Evolutionary conservation across 257 asterid species (phyloP).

Genomic region (Solanum sejunctum): DNA sequence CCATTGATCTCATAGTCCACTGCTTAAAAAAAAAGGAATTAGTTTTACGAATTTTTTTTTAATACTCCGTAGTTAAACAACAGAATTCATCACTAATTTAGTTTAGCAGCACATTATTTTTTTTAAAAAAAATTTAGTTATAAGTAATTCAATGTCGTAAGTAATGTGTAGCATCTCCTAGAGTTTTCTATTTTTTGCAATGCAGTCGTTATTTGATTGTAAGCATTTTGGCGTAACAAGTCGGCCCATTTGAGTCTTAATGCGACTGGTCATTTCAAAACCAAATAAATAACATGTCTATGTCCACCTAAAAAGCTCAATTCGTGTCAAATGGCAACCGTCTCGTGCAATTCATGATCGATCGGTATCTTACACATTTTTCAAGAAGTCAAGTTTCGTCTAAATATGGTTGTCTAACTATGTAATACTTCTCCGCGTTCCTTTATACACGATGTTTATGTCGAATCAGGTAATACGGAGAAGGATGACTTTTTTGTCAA

Average conservation of each 20-base stretch:
- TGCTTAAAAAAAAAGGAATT: no score
- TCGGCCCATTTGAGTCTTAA: neutral
- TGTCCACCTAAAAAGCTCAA: neutral
- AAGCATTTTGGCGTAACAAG: neutral
- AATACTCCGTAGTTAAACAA: no score
- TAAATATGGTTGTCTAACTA: neutral
- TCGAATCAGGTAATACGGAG: neutral
- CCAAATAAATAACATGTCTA: neutral
- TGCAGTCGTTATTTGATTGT: neutral
- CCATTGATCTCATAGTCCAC: neutral
- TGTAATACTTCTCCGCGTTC: neutral
- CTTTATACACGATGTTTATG: neutral
- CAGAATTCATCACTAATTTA: no score
- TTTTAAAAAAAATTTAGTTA: no score
- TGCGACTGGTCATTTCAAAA: neutral
- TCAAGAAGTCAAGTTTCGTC: neutral
- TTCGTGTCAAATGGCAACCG: neutral
- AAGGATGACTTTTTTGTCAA: neutral
- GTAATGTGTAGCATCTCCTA: neutral
- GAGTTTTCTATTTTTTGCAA: neutral
- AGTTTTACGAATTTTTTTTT: no score
- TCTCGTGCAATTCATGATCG: neutral
- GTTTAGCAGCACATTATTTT: no score
- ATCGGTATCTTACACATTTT: neutral
- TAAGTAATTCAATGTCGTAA: no score